Percentiles rank a stretch among this genome's conserved stretches.
Conservation (phyloP, 495 filamentous ascomycete species). For the Penicillium bialowiezense region DNA sequence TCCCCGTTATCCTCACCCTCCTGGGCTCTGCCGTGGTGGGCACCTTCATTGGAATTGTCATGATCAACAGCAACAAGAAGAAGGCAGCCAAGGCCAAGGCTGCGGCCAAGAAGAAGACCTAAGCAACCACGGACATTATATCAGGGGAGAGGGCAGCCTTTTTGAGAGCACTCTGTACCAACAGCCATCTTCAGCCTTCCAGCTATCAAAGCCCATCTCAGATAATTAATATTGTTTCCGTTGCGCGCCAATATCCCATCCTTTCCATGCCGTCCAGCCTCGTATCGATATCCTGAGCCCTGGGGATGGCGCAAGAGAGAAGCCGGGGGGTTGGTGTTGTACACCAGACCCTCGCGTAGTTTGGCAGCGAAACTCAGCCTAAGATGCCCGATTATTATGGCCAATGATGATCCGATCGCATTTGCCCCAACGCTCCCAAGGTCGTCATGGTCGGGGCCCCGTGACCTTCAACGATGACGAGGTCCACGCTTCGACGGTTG, state of each 20-base stretch:
- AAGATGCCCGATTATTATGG: background rate
- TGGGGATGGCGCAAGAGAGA: no score
- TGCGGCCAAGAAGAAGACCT: conserved; percentile 65
- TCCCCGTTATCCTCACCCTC: conserved; percentile 93
- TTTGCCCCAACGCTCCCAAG: background rate
- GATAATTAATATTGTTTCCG: background rate
- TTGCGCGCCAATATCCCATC: background rate
- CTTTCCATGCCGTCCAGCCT: background rate
- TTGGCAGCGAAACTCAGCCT: background rate
- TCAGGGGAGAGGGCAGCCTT: background rate
- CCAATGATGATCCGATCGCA: background rate
- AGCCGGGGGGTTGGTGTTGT: background rate
- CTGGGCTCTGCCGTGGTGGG: conserved; percentile 92
- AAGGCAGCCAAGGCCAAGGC: conserved; percentile 90
- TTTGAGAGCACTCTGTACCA: conserved; percentile 7
- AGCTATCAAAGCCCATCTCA: conserved; percentile 5
- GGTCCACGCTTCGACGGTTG: background rate
- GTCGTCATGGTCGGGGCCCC: conserved; percentile 2
- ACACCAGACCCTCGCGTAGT: background rate
- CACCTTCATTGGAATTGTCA: conserved; percentile 92
- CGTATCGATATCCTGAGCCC: no score
- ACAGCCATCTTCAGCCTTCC: background rate
- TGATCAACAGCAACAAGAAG: conserved; percentile 98
- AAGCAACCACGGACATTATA: conserved; percentile 29
- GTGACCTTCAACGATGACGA: conserved; percentile 9